Evolutionary conservation across 78 protist species (phyloP).

Genomic region (Andalucia godoyi): DNA sequence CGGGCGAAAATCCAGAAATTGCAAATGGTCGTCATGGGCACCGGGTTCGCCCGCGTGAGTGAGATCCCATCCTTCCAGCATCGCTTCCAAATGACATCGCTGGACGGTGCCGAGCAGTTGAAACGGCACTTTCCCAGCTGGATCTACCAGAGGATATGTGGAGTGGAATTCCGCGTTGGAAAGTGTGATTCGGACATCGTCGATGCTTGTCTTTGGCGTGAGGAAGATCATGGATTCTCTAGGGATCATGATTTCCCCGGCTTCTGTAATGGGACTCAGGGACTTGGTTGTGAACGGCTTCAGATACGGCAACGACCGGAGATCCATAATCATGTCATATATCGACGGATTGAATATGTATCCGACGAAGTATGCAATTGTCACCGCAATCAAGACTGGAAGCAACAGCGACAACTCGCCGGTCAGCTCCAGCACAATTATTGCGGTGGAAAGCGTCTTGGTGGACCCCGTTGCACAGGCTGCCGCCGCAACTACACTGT

Average conservation of each 20-base stretch:
- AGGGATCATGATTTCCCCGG: background rate
- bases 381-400: slow-evolving; percentile 50
- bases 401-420: slow-evolving; percentile 46
- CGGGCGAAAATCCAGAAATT: too few species aligned
- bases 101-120: background rate
- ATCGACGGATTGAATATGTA: slow-evolving; percentile 37
- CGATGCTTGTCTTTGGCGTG: background rate
- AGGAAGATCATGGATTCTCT: background rate
- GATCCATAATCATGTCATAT: slow-evolving; percentile 41
- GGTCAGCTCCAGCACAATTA: slow-evolving; percentile 57
- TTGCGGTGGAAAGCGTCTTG: slow-evolving; percentile 42
- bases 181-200: background rate
- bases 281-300: background rate
- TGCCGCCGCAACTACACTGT: slow-evolving; percentile 72
- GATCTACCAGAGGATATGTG: background rate
- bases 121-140: background rate
- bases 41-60: background rate
- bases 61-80: background rate
- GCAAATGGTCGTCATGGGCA: too few species aligned
- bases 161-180: background rate
- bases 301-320: slow-evolving; percentile 46
- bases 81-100: background rate
- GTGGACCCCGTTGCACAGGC: slow-evolving; percentile 63
- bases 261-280: slow-evolving; percentile 17
- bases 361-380: slow-evolving; percentile 37